Evolutionary conservation across 2,329 filamentous ascomycete species (phyloP).

Genomic region (Sporothrix pseudoabietina): DNA sequence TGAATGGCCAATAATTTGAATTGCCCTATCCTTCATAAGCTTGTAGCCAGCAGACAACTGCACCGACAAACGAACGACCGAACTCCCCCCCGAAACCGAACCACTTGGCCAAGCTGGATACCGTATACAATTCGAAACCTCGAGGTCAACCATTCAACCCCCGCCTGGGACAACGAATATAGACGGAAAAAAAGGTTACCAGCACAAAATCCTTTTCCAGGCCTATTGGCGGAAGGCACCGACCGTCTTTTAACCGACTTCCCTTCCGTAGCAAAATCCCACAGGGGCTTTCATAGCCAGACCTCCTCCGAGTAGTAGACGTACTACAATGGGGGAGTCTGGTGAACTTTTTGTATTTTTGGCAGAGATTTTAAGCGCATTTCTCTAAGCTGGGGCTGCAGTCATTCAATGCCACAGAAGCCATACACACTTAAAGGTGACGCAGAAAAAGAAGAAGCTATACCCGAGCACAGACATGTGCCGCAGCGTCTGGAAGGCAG

Average conservation of each 20-base stretch:
- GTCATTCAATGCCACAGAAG: no score
- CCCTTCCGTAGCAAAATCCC: background rate
- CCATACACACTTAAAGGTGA: no score
- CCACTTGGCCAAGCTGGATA: background rate
- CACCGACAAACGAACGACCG: background rate
- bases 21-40: background rate
- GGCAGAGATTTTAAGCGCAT: background rate
- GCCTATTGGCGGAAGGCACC: no score
- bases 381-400: no score
- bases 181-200: no score
- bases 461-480: no score
- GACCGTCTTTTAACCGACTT: no score
- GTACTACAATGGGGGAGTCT: background rate
- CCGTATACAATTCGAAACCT: background rate
- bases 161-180: background rate
- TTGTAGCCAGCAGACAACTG: background rate
- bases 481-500: no score
- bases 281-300: background rate
- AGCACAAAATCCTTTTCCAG: no score
- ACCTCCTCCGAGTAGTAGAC: background rate
- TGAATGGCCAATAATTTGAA: background rate
- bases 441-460: no score
- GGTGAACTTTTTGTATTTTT: conserved; percentile 1
- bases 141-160: background rate
- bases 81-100: background rate